These are phyloP conservation scores for Simmondsia chinensis DNA, from an alignment of 148 eudicot species.

Conservation along the genomic window DNA sequence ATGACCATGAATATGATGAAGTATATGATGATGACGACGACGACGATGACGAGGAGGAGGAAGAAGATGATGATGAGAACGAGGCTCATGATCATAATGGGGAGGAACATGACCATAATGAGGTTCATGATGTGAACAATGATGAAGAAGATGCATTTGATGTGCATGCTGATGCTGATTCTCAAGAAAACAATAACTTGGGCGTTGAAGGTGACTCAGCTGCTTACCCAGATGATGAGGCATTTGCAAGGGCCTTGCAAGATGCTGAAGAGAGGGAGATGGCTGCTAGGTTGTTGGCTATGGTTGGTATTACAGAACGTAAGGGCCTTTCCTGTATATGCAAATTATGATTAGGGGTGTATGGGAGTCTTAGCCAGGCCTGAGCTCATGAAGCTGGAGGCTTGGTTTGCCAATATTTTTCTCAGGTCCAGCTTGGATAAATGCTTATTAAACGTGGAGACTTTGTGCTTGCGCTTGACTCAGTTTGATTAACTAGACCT, in stretches of 20 bases:
- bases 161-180: slow-evolving; percentile 51
- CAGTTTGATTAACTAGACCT: no score
- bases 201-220: slow-evolving; percentile 58
- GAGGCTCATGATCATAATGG: slow-evolving; percentile 21
- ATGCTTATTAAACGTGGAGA: no score
- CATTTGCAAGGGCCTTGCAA: slow-evolving; percentile 94
- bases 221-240: slow-evolving; percentile 73
- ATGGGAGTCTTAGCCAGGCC: no score
- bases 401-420: no score
- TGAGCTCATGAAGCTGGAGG: no score
- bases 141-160: slow-evolving; percentile 61
- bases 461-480: no score
- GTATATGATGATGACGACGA: slow-evolving; percentile 23
- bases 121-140: slow-evolving; percentile 12
- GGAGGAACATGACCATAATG: slow-evolving; percentile 19
- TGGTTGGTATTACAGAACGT: slow-evolving; percentile 78
- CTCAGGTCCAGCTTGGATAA: no score
- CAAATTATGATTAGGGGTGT: no score
- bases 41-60: slow-evolving; percentile 20
- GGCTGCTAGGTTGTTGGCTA: slow-evolving; percentile 80
- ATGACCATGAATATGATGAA: slow-evolving; percentile 23
- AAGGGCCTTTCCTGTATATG: no score
- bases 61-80: slow-evolving; percentile 13
- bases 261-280: slow-evolving; percentile 94
- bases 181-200: slow-evolving; percentile 24